Evolutionary conservation across 2,329 filamentous ascomycete species (phyloP).

Genomic region (Aspergillus aculeatus): DNA sequence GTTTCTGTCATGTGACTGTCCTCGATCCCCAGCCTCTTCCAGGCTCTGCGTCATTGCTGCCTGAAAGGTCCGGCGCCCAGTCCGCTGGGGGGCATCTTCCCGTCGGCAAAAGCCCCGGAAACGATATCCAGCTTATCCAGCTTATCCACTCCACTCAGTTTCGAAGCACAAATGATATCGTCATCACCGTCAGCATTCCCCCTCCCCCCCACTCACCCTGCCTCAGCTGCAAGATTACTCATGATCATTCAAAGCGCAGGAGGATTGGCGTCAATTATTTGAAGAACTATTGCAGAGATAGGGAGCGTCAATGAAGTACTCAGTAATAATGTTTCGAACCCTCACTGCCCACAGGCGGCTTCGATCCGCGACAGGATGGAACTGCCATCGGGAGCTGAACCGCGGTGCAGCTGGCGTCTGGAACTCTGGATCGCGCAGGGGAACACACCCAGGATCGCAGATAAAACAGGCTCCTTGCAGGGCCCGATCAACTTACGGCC

Average conservation of each 20-base stretch:
- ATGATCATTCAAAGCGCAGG: background rate
- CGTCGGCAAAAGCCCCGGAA: background rate
- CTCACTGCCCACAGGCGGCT: constrained; percentile 17
- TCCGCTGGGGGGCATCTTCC: background rate
- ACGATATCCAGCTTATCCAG: background rate
- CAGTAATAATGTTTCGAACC: constrained; percentile 21
- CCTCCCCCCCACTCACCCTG: too few relatives aligned
- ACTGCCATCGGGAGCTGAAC: constrained; percentile 12
- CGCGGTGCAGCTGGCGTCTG: background rate
- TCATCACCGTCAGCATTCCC: background rate
- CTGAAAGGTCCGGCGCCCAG: background rate
- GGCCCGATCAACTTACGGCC: constrained; percentile 11
- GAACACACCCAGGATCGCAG: background rate
- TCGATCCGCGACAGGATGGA: constrained; percentile 1
- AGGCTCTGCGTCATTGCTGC: background rate
- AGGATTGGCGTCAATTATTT: constrained; percentile 19
- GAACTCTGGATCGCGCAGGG: constrained; percentile 13
- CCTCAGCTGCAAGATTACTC: constrained; percentile 10
- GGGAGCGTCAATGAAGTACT: constrained; percentile 15
- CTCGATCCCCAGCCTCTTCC: too few relatives aligned
- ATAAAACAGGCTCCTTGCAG: constrained; percentile 22
- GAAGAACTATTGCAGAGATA: constrained; percentile 18
- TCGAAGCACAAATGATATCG: background rate
- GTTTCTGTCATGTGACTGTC: background rate
- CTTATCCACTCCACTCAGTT: background rate